Base-by-base conservation (phyloP, 805 yeast genomes). In the Candida ascalaphidarum region DNA sequence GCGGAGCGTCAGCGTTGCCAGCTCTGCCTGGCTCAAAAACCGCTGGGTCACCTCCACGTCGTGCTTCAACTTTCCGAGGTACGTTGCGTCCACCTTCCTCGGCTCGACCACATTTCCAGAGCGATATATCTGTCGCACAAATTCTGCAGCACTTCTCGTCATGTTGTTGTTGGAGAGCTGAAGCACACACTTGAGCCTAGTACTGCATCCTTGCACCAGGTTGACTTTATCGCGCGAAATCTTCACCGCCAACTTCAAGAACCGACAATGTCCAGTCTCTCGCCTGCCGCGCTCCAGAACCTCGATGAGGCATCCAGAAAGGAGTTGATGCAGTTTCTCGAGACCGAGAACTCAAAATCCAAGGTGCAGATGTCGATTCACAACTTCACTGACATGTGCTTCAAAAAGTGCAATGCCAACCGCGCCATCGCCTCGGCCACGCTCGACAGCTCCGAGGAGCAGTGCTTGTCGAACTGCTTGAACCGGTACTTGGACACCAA, bases 351-450 rank as follows among this genome's bases (percentile, higher is more conserved):
- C 49, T 72, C 92, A 37, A 84, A 82, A 61, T 77, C 89, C 31
- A 84, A 85, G 58, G 83, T 88, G 17, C 95, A 85, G 54, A 69
- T 72, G 61, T 75, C 94, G 19, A 81, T 88, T 35, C 95, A 88
- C 52, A 74, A 69, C 46, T 85, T 84, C 70, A 86, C 96, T 16
- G 88, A 85, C 49, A 67, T 79, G 65, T 88, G 97, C 53, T 88
- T 85, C 68, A 82, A 80, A 52, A 81, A 82, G 58, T 88, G 97
- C 55, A 70, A 85, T 29, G 58, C 61, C 27, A 50, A 56, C 35
- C 48, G 31, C 31, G 54, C 64, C 11, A 60, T 72, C 28, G 57
- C 62, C 27, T 55, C 61, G 32, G 69, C 70, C 17, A 64, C 62
- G 26, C 61, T 86, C 39, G 65, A 65, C 37, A 29, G 58, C 2